A percentile compares a stretch with the other conserved stretches of the same genome.
phyloP scores from a whole-genome alignment of 345 rosid species.

The Balakata baccata region DNA sequence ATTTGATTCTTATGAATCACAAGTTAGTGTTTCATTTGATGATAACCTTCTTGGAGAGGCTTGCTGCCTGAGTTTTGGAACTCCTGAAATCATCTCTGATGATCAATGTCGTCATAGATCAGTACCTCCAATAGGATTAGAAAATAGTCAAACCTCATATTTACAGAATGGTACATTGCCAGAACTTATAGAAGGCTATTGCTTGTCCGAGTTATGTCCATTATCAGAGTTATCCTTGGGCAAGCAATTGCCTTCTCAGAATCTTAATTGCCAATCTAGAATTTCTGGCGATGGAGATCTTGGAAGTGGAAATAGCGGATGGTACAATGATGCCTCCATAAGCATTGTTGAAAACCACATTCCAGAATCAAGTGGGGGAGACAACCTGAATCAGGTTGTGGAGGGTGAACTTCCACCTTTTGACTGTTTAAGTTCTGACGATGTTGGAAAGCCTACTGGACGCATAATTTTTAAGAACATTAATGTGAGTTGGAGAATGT shows the following conservation, averaged over 20 bases:
- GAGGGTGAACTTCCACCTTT: constrained; percentile 41
- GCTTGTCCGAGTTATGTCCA: constrained; percentile 53
- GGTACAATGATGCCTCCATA: constrained; percentile 60
- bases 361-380: constrained; percentile 51
- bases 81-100: constrained; percentile 34
- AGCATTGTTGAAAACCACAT: constrained; percentile 77
- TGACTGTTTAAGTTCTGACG: constrained; percentile 32
- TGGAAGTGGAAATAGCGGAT: constrained; percentile 60
- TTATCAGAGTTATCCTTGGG: constrained; percentile 55
- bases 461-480: constrained; percentile 56
- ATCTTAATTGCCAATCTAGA: constrained; percentile 29
- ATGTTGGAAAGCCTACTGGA: constrained; percentile 47
- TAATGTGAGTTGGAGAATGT: constrained; percentile 75
- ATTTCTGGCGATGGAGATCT: constrained; percentile 38
- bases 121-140: constrained; percentile 39
- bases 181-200: constrained; percentile 81
- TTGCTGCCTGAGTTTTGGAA: constrained; percentile 35
- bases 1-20: constrained; percentile 37
- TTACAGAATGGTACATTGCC: constrained; percentile 46
- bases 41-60: constrained; percentile 43
- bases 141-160: constrained; percentile 51
- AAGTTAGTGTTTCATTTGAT: constrained; percentile 32
- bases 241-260: constrained; percentile 34
- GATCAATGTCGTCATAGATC: constrained; percentile 41
- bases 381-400: constrained; percentile 36